Base-by-base conservation (phyloP, 2,329 filamentous ascomycete species). In the Fusarium sp. region DNA sequence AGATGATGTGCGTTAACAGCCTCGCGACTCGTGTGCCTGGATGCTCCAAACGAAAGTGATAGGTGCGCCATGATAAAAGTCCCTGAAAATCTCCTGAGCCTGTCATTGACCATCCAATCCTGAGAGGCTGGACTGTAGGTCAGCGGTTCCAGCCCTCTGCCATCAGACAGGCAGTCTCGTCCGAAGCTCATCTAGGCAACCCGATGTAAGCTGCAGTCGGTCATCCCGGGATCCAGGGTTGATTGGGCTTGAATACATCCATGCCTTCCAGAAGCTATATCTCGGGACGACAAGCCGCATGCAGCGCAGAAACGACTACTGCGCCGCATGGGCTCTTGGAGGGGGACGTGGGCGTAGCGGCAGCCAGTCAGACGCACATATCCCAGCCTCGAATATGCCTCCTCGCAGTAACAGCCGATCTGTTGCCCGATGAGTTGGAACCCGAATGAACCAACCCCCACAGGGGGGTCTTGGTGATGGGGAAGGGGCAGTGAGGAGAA, bases 191-290 rank as follows among this genome's bases (percentile, higher is more conserved):
- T 11, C 35, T 40, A 31, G 22, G 42, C 40, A 40, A 45, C 56
- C 38, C 27, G 35, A 33, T 68, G 57, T 69, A 56, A 42, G 63
- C 62, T 25, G 40, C 45, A 40, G 40, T 40, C 38, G 45, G 54
- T 29, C 50, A 70, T 64, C 59, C 63, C 66, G 64, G 58, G 50
- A 54, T 71, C 45, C 57, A 56, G 33, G 56, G 57, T 65, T 70
- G 70, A 67, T 75, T 76, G 50, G 76, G 71, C 71, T 70, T 54
- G 65, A 69, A 73, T 62, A 65, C 68, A 73, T 70, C 65, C 66
- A 70, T 70, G 45, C 57, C 52, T 72, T 72, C 73, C 65, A 69
- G 68, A 64, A 65, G 58, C 64, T 63, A 73, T 74, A 31, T 65
- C 63, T 74, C 61, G 47, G 66, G 52, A 66, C 57, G 36, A 60